A percentile compares a stretch with the other conserved stretches of the same genome.
phyloP scores from a whole-genome alignment of 306 rosid species.

The Luffa aegyptiaca region DNA sequence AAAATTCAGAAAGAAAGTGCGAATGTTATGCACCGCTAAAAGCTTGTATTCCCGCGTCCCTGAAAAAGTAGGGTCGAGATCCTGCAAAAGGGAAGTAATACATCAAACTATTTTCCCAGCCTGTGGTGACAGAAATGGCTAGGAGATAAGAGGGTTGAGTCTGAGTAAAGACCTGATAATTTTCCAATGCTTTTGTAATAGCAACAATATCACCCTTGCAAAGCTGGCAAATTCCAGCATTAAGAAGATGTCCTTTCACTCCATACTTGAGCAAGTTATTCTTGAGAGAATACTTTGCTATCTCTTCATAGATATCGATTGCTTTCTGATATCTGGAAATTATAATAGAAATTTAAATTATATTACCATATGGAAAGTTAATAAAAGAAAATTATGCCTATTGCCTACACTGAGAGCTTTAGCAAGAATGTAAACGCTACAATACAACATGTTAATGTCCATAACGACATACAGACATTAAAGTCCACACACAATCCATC shows the following conservation, averaged over 20 bases:
- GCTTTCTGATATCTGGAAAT: conserved; percentile 66
- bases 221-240: conserved; percentile 92
- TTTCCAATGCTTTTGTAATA: conserved; percentile 66
- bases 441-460: not conserved
- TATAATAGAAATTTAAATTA: not conserved
- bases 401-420: not conserved
- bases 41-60: conserved; percentile 81
- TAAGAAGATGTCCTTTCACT: conserved; percentile 90
- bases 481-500: not conserved
- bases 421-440: not conserved
- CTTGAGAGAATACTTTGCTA: conserved; percentile 75
- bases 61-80: conserved; percentile 79
- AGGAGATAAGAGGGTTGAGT: not conserved
- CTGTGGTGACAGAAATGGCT: not conserved
- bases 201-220: conserved; percentile 74
- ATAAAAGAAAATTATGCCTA: not conserved
- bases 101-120: not conserved
- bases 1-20: not conserved
- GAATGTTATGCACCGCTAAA: conserved; percentile 43
- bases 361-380: not conserved
- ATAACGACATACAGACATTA: not conserved
- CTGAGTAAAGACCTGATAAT: conserved; percentile 50
- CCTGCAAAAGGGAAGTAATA: conserved; percentile 41
- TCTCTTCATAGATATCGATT: conserved; percentile 69
- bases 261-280: conserved; percentile 85